Base-by-base conservation (phyloP, 2,329 filamentous ascomycete species). In the Monilinia aucupariae region DNA sequence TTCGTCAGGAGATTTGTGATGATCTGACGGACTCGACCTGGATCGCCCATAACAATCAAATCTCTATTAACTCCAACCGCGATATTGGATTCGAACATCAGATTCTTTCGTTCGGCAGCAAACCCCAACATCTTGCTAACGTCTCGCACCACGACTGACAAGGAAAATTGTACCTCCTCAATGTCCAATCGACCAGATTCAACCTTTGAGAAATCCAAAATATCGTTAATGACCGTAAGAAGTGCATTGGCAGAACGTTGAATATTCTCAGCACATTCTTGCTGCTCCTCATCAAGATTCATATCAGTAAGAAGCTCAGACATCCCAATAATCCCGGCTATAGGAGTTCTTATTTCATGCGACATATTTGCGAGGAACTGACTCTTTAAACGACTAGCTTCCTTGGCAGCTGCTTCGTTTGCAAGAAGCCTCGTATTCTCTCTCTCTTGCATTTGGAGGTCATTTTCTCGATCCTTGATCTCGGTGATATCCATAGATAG, bases 71-170 rank as follows among this genome's bases (percentile, higher is more conserved):
- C 77, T 3, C 59, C 59, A 8, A 85, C 65, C 12, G 56, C 81
- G 59, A 91, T 83, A 52, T 88, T 82, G 34, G 82, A 85, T 47
- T 83, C 80, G 71, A 92, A 92, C 10, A 84, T 85, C 4, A 96
- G 78, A 49, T 89, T 89, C 71, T 96, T 91, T 39, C 90, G 84
- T 69, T 89, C 84, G 1, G 92, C 91, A 1, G 90, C 91, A 69
- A 96, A 96, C 49, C 88, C 86, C 68, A 96, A 83, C 90, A 96
- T 94, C 73, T 92, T 91, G 59, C 86, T 89, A 25, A 94, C 90
- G 72, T 96, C 91, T 53, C 86, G 82, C 8, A 92, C 83, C 15
- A 91, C 85, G 1, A 90, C 80, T 0, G 60, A 56, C 86, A 86
- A 2, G 92, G 78, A 90, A 69, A 92, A 93, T 65, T 91, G 88